A percentile compares a stretch with the other conserved stretches of the same genome.
phyloP scores from a whole-genome alignment of 495 filamentous ascomycete species.

The Tirmania nivea region DNA sequence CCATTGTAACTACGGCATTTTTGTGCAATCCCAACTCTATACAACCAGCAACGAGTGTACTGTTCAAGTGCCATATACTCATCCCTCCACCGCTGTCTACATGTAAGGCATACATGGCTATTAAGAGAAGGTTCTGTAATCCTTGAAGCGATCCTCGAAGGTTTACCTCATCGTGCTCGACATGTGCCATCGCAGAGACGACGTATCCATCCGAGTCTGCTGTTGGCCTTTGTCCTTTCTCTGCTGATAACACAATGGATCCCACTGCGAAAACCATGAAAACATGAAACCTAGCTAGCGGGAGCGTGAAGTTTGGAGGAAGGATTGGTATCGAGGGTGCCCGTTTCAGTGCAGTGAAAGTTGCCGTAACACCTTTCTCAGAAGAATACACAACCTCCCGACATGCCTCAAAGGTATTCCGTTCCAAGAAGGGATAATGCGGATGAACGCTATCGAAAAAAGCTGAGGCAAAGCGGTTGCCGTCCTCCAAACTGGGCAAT shows the following conservation, averaged over 20 bases:
- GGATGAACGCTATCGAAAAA: slow-evolving; percentile 16
- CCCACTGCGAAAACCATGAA: slow-evolving; percentile 18
- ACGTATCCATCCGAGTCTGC: slow-evolving; percentile 18
- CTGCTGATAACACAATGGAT: slow-evolving; percentile 11
- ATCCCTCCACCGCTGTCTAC: slow-evolving; percentile 5
- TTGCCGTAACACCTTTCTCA: not conserved
- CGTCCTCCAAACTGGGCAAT: slow-evolving; percentile 12
- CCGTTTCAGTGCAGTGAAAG: not conserved
- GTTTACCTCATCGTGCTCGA: slow-evolving; percentile 8
- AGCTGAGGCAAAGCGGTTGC: slow-evolving; percentile 4
- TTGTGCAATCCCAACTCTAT: slow-evolving; percentile 16
- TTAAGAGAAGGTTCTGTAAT: slow-evolving; percentile 10
- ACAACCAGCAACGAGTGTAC: slow-evolving; percentile 16
- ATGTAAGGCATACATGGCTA: slow-evolving; percentile 16
- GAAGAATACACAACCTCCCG: slow-evolving; percentile 9
- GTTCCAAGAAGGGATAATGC: slow-evolving; percentile 18
- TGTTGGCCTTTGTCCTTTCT: not conserved
- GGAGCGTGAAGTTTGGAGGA: slow-evolving; percentile 9
- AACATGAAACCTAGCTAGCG: slow-evolving; percentile 16
- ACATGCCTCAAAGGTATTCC: slow-evolving; percentile 14
- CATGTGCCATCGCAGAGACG: slow-evolving; percentile 10
- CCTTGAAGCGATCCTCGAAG: slow-evolving; percentile 15
- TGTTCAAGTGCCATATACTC: slow-evolving; percentile 18
- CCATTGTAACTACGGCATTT: slow-evolving; percentile 6
- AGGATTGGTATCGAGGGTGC: slow-evolving; percentile 3